Conservation (phyloP, 2,329 filamentous ascomycete species). For the Alternaria arbusti region DNA sequence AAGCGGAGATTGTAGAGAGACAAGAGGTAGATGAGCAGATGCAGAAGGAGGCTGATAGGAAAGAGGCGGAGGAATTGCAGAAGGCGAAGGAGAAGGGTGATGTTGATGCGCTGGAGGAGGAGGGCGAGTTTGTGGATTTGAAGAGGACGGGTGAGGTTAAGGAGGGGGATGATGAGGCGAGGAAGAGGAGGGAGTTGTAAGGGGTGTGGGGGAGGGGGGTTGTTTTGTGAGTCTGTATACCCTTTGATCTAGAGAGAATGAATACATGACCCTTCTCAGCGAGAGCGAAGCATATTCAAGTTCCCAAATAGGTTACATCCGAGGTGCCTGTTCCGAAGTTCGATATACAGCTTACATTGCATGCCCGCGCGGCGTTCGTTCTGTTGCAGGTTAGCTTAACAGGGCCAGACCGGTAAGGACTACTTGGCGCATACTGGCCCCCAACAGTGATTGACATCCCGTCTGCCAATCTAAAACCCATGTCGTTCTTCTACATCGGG, state of each 20-base stretch:
- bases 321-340: not conserved
- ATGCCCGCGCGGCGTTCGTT: not conserved
- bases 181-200: conserved; percentile 23
- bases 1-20: conserved; percentile 40
- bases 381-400: not conserved
- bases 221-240: not conserved
- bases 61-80: conserved; percentile 5
- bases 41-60: conserved; percentile 24
- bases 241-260: not conserved
- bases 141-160: conserved; percentile 14
- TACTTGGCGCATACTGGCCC: not conserved
- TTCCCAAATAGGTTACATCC: not conserved
- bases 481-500: too few species aligned
- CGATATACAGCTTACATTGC: not conserved
- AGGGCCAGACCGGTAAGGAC: not conserved
- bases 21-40: conserved; percentile 30
- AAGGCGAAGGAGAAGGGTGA: not conserved
- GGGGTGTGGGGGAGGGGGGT: not conserved
- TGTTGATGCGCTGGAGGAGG: conserved; percentile 7
- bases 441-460: not conserved
- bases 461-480: too few species aligned
- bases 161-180: conserved; percentile 12
- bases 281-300: not conserved
- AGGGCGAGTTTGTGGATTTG: conserved; percentile 24
- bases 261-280: not conserved